A percentile compares a stretch with the other conserved stretches of the same genome.
Conservation (phyloP, 176 grass and related monocot genomes). For the Poa annua region DNA sequence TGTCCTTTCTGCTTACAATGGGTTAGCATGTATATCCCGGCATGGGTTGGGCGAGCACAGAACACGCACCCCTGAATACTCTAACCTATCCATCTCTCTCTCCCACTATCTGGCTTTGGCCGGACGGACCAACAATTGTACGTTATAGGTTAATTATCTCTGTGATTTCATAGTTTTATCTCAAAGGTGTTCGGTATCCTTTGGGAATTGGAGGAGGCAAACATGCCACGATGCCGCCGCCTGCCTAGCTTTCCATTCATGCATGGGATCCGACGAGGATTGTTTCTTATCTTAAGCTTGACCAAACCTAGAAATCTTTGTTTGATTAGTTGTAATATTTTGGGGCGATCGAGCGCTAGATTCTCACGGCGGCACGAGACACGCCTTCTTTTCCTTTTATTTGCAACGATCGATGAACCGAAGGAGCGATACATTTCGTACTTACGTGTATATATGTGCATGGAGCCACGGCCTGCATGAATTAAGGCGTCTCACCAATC, state of each 20-base stretch:
- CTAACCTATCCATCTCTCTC: not conserved
- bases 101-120: conserved; percentile 19
- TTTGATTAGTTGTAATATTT: not conserved
- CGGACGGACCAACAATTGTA: not conserved
- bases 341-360: not conserved
- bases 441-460: not conserved
- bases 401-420: not conserved
- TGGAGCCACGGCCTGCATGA: not conserved
- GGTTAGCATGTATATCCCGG: not conserved
- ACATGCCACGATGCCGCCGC: not conserved
- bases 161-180: not conserved
- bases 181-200: not conserved
- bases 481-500: conserved; percentile 16
- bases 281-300: not conserved
- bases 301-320: conserved; percentile 23
- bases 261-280: conserved; percentile 16
- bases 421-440: not conserved
- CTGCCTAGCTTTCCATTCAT: not conserved
- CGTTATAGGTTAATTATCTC: not conserved
- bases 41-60: not conserved
- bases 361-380: conserved; percentile 24
- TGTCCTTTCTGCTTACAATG: not conserved
- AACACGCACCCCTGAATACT: not conserved
- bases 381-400: not conserved
- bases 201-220: conserved; percentile 4